Base-by-base conservation (phyloP, 257 asterid genomes). In the Solanum paucissectum region DNA sequence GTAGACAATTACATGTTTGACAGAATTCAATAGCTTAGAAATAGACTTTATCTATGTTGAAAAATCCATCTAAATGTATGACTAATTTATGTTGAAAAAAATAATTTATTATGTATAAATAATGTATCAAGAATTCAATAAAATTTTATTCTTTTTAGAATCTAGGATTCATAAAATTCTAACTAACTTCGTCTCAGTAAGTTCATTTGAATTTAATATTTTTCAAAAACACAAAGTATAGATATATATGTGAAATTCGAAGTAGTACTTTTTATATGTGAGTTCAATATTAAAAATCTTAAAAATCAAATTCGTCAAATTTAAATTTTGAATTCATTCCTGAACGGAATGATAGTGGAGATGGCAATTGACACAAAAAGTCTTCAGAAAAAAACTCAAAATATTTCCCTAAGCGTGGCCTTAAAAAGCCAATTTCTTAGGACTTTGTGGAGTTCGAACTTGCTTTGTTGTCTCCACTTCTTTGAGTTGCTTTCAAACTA, bases 371-470 rank as follows among this genome's bases (percentile, higher is more conserved):
- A 83, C 55, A 42, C 64, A 66, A 60, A 90, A 90, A 90, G 92
- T 90, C 86, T 27, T 86, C 42, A 73, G 64, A 64, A 79, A 86
- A 44, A 42, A 86, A 18, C 72, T 84, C 69, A 34, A 81, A 71
- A 33, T 29, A 21, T 25, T 14, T 20, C 34, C 34, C 74, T 85
- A 68, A 75, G 88, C 87, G 88, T 88, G 90, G 88, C 71, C 76
- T 64, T 83, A 37, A 90, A 77, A 90, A 90, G 92, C 90, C 89
- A 90, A 75, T 83, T 88, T 88, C 86, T 75, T 79, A 23, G 88
- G 89, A 64, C 33, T 46, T 68, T 68, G 86, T 52, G 77, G 83
- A 49, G n/a, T 73, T 49, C 10, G 7, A 71, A 68, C 88, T 69
- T 34, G 34, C 12, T 69, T 42, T 32, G 49, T 37, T 66, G 66